phyloP scores from a whole-genome alignment of 345 rosid species.

The Citrus reticulata region DNA sequence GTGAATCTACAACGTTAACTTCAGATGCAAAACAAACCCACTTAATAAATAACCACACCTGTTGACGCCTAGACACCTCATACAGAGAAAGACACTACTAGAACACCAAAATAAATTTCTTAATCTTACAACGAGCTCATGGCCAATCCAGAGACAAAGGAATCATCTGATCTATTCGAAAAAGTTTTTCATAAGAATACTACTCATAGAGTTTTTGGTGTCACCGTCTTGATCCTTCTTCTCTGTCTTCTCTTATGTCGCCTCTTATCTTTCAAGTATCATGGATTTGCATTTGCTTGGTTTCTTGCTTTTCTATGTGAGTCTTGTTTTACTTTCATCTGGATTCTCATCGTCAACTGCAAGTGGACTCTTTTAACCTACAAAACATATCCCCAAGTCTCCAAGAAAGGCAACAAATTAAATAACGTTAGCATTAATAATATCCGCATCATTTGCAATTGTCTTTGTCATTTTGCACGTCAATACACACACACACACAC shows the following conservation, averaged over 20 bases:
- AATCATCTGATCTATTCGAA: conserved; percentile 17
- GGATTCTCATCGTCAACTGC: not conserved
- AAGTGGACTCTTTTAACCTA: conserved; percentile 53
- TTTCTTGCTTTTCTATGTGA: conserved; percentile 58
- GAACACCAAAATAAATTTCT: too few species aligned
- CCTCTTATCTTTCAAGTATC: conserved; percentile 20
- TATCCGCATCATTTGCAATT: too few species aligned
- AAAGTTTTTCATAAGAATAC: conserved; percentile 17
- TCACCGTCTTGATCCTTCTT: conserved; percentile 27
- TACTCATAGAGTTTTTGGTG: conserved; percentile 26
- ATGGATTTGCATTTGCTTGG: conserved; percentile 38
- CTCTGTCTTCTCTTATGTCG: conserved; percentile 37
- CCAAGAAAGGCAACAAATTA: conserved; percentile 23
- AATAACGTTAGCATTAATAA: not conserved
- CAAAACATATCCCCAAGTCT: conserved; percentile 44
- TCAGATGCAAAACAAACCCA: too few species aligned
- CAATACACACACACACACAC: too few species aligned
- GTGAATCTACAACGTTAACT: too few species aligned
- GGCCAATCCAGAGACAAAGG: too few species aligned
- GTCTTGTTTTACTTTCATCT: conserved; percentile 40
- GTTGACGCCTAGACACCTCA: too few species aligned
- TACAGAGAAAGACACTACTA: too few species aligned
- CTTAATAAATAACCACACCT: too few species aligned
- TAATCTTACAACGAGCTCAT: too few species aligned
- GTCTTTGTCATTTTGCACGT: too few species aligned